These are phyloP conservation scores for Saccharum spontaneum DNA, from an alignment of 176 grass and related monocot species.

Conservation along the genomic window DNA sequence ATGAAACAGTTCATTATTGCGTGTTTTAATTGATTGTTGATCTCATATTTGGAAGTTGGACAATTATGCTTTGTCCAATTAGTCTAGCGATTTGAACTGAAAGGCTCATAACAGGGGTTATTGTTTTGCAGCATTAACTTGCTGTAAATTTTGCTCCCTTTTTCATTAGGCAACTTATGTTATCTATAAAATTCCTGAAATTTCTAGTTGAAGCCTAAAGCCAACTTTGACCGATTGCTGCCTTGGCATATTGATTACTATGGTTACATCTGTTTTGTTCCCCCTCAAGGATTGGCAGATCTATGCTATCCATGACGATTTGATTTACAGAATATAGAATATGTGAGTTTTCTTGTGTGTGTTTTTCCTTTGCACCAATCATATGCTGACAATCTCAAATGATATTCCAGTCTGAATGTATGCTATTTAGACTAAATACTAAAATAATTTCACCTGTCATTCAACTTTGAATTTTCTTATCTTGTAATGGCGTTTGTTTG, in stretches of 20 bases:
- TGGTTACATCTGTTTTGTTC: neutral
- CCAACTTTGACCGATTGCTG: neutral
- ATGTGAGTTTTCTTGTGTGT: neutral
- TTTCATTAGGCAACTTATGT: neutral
- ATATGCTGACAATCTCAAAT: neutral
- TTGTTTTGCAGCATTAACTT: neutral
- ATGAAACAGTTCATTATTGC: neutral
- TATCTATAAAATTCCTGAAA: neutral
- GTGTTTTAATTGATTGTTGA: neutral
- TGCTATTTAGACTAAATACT: neutral
- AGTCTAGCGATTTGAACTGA: neutral
- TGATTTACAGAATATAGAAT: neutral
- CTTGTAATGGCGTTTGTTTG: neutral
- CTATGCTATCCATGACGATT: neutral
- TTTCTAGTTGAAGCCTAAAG: neutral
- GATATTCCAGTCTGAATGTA: neutral
- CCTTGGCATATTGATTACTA: neutral
- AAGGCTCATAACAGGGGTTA: neutral
- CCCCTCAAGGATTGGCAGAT: neutral
- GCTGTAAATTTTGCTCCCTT: neutral
- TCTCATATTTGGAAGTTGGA: neutral
- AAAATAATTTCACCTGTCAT: neutral
- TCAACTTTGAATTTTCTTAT: neutral
- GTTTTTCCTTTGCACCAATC: neutral
- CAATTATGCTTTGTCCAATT: neutral